Evolutionary conservation across 1,139 yeast genomes (phyloP), one percentile per base, ranked within the genome.

Genomic region (Pneumocystis oryctolagi): DNA sequence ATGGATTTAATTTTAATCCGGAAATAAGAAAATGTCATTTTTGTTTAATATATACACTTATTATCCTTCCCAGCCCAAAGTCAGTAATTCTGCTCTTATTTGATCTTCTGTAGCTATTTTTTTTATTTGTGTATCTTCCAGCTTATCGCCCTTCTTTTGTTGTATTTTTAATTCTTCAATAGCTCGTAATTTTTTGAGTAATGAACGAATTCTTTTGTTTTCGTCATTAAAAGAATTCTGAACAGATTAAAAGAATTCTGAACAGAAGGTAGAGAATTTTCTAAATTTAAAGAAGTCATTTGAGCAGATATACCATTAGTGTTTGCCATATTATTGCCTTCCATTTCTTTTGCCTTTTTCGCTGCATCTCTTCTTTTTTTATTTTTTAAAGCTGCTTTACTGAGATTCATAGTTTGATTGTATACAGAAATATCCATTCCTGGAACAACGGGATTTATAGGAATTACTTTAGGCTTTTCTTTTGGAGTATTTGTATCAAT

Each of bases 121-220:
- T 72, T 88, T 80, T 57, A 89, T 77, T 77, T 92, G 99, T 39
- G 97, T 92, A 71, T 86, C 96, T 75, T 92, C 98, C 68, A 92
- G 80, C 66, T 84, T 79, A 68, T 89, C 97, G 61, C 95, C 95
- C 62, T 78, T 78, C 25, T 87, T 88, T 75, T 87, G 92, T 72
- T 90, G 87, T 79, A 82, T 82, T 74, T 90, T 90, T 71, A 94
- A 81, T 62, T 84, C 84, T 73, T 90, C 96, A 69, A 92, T 92
- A 16, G 98, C 97, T 71, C 97, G 82, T 68, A 92, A 80, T 76
- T 94, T 94, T 78, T 92, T 92, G 74, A 90, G 80, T 72, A 92
- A 80, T 32, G 95, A 84, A 73, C 98, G 82, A 68, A 89, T 85
- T 75, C 89, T 89, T 79, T 90, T 92, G 70, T 92, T 97, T 75